These are phyloP conservation scores for Mycena pura DNA, from an alignment of 768 basidiomycete species.

Conservation along the genomic window DNA sequence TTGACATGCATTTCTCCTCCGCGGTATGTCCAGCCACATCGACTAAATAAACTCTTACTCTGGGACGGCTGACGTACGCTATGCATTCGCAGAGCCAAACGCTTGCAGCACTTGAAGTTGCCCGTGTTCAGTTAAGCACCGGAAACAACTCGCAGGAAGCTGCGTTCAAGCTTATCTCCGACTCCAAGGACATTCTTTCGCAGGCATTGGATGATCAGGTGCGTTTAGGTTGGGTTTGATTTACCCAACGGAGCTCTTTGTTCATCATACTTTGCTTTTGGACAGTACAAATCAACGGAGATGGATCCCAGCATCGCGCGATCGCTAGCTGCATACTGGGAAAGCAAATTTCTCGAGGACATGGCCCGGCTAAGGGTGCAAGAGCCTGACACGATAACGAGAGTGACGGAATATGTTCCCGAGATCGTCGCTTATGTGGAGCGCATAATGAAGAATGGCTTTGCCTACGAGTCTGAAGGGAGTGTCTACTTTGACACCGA, in stretches of 20 bases:
- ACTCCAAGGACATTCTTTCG: conserved; percentile 79
- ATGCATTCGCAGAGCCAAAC: conserved; percentile 55
- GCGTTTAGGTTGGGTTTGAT: conserved; percentile 25
- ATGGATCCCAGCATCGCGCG: conserved; percentile 88
- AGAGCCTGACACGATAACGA: conserved; percentile 88
- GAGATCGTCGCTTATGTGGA: conserved; percentile 93
- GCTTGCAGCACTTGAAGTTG: conserved; percentile 57
- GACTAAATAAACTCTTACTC: conserved; percentile 20
- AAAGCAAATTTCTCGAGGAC: conserved; percentile 86
- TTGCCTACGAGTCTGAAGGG: conserved; percentile 70
- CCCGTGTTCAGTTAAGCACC: conserved; percentile 49
- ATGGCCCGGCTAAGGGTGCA: conserved; percentile 90
- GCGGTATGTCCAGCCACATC: conserved; percentile 59
- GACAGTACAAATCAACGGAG: conserved; percentile 77
- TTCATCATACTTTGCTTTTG: conserved; percentile 13
- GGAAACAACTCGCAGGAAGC: conserved; percentile 48
- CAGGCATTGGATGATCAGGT: conserved; percentile 79
- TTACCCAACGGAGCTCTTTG: conserved; percentile 3
- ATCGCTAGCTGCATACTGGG: conserved; percentile 86
- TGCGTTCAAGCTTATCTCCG: conserved; percentile 70
- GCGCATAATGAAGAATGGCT: conserved; percentile 85
- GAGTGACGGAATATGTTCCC: conserved; percentile 96
- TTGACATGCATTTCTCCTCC: conserved; percentile 84
- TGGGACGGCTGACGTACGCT: conserved; percentile 23
- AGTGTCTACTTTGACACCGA: conserved; percentile 93